Evolutionary conservation across 169 alveolate genomes (phyloP).

Genomic region (Fabrea salina): DNA sequence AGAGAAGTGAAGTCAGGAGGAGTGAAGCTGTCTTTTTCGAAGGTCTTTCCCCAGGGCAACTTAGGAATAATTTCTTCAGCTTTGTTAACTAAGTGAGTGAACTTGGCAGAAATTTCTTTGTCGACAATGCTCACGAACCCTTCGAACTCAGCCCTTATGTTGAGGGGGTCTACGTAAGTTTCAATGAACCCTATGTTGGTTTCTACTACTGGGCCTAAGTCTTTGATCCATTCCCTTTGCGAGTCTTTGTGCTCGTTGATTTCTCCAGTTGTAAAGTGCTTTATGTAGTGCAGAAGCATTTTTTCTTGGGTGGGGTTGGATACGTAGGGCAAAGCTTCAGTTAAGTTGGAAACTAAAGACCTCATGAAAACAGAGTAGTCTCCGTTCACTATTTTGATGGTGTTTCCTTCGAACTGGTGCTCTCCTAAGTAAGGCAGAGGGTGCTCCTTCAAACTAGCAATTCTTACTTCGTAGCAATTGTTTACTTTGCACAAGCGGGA

Average conservation of each 20-base stretch:
- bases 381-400: conserved; percentile 51
- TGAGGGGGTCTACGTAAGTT: conserved; percentile 74
- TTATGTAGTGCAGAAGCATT: conserved; percentile 57
- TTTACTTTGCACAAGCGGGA: conserved; percentile 40
- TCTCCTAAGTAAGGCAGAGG: conserved; percentile 33
- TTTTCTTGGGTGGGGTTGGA: conserved; percentile 63
- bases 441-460: conserved; percentile 7
- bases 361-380: conserved; percentile 51
- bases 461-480: conserved; percentile 2
- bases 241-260: conserved; percentile 68
- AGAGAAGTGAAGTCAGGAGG: conserved; percentile 75
- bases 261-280: conserved; percentile 68
- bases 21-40: conserved; percentile 65
- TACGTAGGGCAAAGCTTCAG: conserved; percentile 47
- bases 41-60: conserved; percentile 80
- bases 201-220: conserved; percentile 74
- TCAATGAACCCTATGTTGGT: conserved; percentile 77
- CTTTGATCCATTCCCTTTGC: conserved; percentile 78
- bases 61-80: conserved; percentile 63
- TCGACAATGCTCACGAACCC: conserved; percentile 76
- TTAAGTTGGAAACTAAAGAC: conserved; percentile 42
- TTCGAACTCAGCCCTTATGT: conserved; percentile 75
- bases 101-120: conserved; percentile 53
- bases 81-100: conserved; percentile 51
- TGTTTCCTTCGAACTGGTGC: conserved; percentile 32